Percentiles rank a stretch among this genome's conserved stretches.
phyloP scores from a whole-genome alignment of 106 monocot species.

The Allium cepa region DNA sequence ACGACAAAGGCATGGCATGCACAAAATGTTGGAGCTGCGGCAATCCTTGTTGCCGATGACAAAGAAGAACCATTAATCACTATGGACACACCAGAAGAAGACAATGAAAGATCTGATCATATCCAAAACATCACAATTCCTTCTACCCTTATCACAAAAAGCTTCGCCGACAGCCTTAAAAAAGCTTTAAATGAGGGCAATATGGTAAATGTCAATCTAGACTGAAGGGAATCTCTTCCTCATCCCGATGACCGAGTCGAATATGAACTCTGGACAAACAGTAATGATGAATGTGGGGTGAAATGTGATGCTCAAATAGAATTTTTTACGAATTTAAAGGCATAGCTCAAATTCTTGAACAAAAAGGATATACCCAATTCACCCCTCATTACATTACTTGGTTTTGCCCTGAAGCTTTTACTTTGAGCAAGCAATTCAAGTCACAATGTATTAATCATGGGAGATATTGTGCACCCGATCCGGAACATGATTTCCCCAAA shows the following conservation, averaged over 20 bases:
- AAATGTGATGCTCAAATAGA: constrained; percentile 81
- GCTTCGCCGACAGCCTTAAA: constrained; percentile 54
- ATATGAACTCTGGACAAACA: constrained; percentile 81
- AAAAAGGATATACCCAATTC: constrained; percentile 66
- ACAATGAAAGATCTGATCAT: constrained; percentile 13
- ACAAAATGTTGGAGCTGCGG: constrained; percentile 42
- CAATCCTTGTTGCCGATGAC: constrained; percentile 39
- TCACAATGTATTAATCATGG: constrained; percentile 86
- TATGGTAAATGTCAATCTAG: constrained; percentile 61
- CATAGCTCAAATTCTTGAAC: constrained; percentile 65
- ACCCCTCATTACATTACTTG: constrained; percentile 86
- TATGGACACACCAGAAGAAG: constrained; percentile 41
- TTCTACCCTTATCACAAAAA: constrained; percentile 38
- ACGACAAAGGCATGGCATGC: constrained; percentile 38
- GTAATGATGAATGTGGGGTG: constrained; percentile 77
- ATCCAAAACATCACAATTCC: constrained; percentile 33
- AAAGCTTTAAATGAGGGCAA: constrained; percentile 41
- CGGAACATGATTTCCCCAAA: constrained; percentile 57
- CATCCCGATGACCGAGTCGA: constrained; percentile 83
- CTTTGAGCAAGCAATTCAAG: constrained; percentile 75
- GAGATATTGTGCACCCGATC: constrained; percentile 80
- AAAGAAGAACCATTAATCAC: constrained; percentile 35
- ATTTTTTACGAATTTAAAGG: constrained; percentile 74
- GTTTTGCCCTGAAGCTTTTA: constrained; percentile 69
- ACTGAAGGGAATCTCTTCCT: constrained; percentile 81